Base-by-base conservation (phyloP, 768 basidiomycete species). In the Mycena indigotica region DNA sequence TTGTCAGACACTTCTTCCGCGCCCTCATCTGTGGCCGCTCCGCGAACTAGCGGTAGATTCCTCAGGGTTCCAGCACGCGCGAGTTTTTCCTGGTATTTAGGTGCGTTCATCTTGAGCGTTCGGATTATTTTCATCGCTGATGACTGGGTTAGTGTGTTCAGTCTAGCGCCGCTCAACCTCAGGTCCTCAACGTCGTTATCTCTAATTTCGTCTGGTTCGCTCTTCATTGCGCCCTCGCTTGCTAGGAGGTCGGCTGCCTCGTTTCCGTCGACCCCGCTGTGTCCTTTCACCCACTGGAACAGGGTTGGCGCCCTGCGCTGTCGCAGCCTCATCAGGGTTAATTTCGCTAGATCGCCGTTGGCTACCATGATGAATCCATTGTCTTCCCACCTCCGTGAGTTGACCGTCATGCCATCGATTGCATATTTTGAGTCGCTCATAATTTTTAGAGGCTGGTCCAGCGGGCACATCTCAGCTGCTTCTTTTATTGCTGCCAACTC, bases 211-310 rank as follows among this genome's bases (percentile, higher is more conserved):
- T 44, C 41, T 5, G 15, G 8, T 13, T 6, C n/a, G n/a, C 41
- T 44, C 41, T 44, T 44, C 41, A 44, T 6, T 44, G 41, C 41
- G 6, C 41, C 41, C 15, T 6, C 21, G 21, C 41, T 23, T 19
- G 41, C 41, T 16, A 44, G 41, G 6, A 44, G 8, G n/a, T 44
- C 41, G 8, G 41, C 41, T 13, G 32, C 64, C 53, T 69, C 63
- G 28, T 70, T 70, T 2, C 65, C 57, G 12, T 29, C 26, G 19
- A 56, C 28, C 2, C 63, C 64, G 8, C 26, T 55, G 28, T 68
- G 68, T 2, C 67, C 71, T 63, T 72, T 70, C 0, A 70, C 67
- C 68, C 69, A 68, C 28, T 49, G 41, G 6, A 73, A 50, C 10
- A 40, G 12, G 1, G 66, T 71, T 3, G 21, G 16, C 3, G 61